Percentiles rank a stretch among this genome's conserved stretches.
Evolutionary conservation across 768 basidiomycete species (phyloP).

Genomic region (Lentinula edodes): DNA sequence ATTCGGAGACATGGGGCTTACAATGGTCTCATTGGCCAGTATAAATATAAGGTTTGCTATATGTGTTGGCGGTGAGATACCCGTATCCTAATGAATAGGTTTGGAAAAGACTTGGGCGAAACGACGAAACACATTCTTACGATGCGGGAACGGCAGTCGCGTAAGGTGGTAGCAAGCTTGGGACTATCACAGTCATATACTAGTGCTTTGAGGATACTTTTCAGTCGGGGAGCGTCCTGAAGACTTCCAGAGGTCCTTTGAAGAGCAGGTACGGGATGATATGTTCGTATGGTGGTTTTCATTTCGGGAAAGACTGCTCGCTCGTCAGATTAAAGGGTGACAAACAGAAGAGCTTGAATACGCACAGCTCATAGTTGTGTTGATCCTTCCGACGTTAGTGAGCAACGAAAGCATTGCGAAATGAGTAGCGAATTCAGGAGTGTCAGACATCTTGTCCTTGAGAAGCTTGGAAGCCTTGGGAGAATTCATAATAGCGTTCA

Average conservation of each 20-base stretch:
- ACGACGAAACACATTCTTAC: constrained; percentile 29
- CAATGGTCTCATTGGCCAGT: constrained; percentile 53
- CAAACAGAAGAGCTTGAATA: not conserved
- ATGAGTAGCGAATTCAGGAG: constrained; percentile 52
- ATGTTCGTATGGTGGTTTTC: constrained; percentile 71
- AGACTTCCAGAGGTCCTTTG: constrained; percentile 66
- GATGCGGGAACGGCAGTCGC: constrained; percentile 49
- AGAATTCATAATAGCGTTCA: constrained; percentile 46
- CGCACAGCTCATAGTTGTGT: constrained; percentile 81
- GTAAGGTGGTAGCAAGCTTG: constrained; percentile 42
- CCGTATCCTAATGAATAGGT: constrained; percentile 34
- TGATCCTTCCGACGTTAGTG: constrained; percentile 76
- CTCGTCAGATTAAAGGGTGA: not conserved
- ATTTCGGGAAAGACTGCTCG: constrained; percentile 70
- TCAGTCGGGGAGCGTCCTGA: constrained; percentile 76
- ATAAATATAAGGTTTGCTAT: constrained; percentile 68
- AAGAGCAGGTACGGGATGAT: constrained; percentile 71
- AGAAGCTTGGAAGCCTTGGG: constrained; percentile 65
- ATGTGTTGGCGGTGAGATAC: constrained; percentile 55
- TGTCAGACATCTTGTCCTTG: constrained; percentile 66
- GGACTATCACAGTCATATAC: constrained; percentile 40
- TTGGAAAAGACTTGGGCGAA: not conserved
- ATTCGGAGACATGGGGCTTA: constrained; percentile 17
- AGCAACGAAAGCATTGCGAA: constrained; percentile 72
- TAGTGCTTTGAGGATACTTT: constrained; percentile 64